Base-by-base conservation (phyloP, 1,284 basidiomycete genomes). In the Naganishia sp. region DNA sequence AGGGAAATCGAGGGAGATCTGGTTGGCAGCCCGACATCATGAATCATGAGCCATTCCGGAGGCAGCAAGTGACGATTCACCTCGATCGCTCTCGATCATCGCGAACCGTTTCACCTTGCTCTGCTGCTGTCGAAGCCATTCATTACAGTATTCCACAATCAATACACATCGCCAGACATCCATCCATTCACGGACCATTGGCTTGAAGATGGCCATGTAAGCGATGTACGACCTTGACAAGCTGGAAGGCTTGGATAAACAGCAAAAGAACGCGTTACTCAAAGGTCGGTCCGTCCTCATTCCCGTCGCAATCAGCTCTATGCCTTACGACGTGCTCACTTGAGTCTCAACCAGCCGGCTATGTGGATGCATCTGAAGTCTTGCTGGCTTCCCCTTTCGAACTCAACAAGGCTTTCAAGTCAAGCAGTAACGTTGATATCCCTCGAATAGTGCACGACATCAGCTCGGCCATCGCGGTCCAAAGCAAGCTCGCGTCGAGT, bases 311-410 rank as follows among this genome's bases (percentile, higher is more conserved):
- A 41, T 31, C 31, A 23, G 35, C 35, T 39, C 11, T 21, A 6
- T 18, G 6, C 15, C 39, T 28, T n/a, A n/a, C 35, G n/a, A 10
- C 32, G 28, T 45, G 21, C 43, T 28, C 6, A 31, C 25, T 31
- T 11, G 28, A 23, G 3, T 21, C 28, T 3, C 25, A 18, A 7
- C 39, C n/a, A 77, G 77, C 75, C 18, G 74, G 71, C 18, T 70
- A 73, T 45, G 63, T 68, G 13, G 70, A 71, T 41, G 72, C 76
- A 1, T 68, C 73, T n/a, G 79, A 80, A 58, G 66, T 81, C 51
- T 72, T 81, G 9, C 70, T 79, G 0, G 64, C 72, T 18, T 71
- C 75, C 1, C 69, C 74, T 2, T 64, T 69, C 0, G 75, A 76
- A 23, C 72, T 79, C 28, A 67, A 69, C 51, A 73, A 72, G 56